These are phyloP conservation scores for Choiromyces venosus DNA, from an alignment of 495 filamentous ascomycete genomes.

Conservation along the genomic window DNA sequence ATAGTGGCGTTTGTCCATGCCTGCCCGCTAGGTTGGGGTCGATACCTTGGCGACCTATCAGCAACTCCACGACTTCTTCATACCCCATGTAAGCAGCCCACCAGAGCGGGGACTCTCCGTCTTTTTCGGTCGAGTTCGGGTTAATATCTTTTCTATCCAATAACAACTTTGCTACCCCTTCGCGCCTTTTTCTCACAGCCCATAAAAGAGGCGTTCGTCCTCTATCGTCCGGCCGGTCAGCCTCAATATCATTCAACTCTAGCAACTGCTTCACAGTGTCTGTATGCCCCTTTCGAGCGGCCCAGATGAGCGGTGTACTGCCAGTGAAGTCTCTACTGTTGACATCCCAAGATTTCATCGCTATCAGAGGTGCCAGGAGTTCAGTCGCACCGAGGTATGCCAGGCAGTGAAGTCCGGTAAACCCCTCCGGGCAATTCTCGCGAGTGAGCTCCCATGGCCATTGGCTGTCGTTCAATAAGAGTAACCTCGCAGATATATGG, in stretches of 20 bases:
- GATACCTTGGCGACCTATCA: background rate
- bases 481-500: background rate
- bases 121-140: background rate
- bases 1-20: background rate
- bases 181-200: background rate
- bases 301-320: background rate
- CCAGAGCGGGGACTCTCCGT: background rate
- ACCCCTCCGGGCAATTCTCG: background rate
- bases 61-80: constrained; percentile 3
- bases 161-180: background rate
- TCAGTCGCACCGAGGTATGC: background rate
- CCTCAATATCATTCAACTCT: background rate
- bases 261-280: background rate
- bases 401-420: background rate
- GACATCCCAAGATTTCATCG: background rate
- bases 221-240: background rate
- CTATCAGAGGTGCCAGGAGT: background rate
- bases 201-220: background rate
- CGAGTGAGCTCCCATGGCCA: background rate
- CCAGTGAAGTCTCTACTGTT: background rate
- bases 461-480: background rate
- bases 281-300: background rate
- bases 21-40: background rate
- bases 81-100: constrained; percentile 1
- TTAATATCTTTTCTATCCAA: background rate